Evolutionary conservation across 345 rosid species (phyloP), one percentile per base, ranked within the genome.

Genomic region (Salix viminalis): DNA sequence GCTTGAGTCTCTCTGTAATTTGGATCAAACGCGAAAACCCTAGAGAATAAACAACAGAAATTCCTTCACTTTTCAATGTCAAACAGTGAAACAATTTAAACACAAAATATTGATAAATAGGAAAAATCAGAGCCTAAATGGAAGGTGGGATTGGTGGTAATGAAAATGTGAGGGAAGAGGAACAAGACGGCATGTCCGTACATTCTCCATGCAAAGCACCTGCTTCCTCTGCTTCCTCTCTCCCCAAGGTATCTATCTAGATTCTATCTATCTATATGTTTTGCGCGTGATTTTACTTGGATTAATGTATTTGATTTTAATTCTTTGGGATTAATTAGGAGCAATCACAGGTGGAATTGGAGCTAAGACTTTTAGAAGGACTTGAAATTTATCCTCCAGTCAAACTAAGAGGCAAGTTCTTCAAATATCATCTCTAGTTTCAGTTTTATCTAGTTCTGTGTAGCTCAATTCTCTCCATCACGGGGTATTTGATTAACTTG

Each of bases 171-270:
- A 80, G 93, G 88, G 79, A 92, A 88, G 84, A 97, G 64, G 82
- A 96, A 72, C 97, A 86, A 71, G 98, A 96, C 50, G 99, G 98
- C 37, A 81, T 94, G 83, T 96, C 98, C 67, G 95, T 92, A 61
- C 99, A 92, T 77, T 94, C 99, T 65, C 98, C 95, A 0, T 94
- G 97, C 86, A 96, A 96, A 83, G 92, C 96, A 78, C 91, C 97
- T n/a, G 94, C 88, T 58, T 94, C 99, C 61, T 92, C 99, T 28
- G 98, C 94, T 70, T 91, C 99, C 28, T 94, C 99, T 81, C 96
- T 91, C 72, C 84, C 97, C 39, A 92, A 96, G 97, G 98, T 93
- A 48, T 75, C 74, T 9, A 41, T 66, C 39, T 44, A 37, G 64
- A 24, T 41, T 41, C 46, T n/a, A 36, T 44, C 3, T 67, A 61